Evolutionary conservation across 257 asterid genomes (phyloP).

Genomic region (Solanum verrucosum): DNA sequence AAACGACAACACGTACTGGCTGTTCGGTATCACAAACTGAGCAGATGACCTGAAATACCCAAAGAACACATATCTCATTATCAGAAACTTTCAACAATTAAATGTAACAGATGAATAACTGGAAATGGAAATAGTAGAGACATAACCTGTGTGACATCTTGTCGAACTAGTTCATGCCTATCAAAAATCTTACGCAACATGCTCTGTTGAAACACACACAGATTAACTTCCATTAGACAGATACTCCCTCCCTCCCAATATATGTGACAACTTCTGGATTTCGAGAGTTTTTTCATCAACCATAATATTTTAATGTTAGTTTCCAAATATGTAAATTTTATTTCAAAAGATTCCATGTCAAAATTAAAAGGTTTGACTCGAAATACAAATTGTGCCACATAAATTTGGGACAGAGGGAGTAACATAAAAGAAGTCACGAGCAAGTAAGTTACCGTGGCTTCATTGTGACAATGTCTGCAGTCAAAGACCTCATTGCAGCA

Average conservation of each 20-base stretch:
- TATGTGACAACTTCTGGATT: not conserved
- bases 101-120: not conserved
- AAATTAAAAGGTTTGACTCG: no score
- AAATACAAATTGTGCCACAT: not conserved
- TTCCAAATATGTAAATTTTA: not conserved
- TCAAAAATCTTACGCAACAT: constrained; percentile 47
- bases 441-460: constrained; percentile 21
- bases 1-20: constrained; percentile 44
- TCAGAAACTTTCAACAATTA: not conserved
- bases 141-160: constrained; percentile 77
- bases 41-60: constrained; percentile 72
- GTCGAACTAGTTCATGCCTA: constrained; percentile 73
- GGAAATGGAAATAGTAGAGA: constrained; percentile 4
- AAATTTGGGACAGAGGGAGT: not conserved
- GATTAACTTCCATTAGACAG: not conserved
- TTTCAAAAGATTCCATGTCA: not conserved
- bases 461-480: constrained; percentile 45
- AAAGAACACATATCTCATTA: not conserved
- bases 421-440: not conserved
- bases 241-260: not conserved
- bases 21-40: constrained; percentile 96
- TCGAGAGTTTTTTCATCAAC: not conserved
- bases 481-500: constrained; percentile 38
- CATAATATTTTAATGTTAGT: not conserved
- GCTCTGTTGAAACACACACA: constrained; percentile 35